phyloP scores from a whole-genome alignment of 768 basidiomycete species.

The Leucosporidium yakuticum region DNA sequence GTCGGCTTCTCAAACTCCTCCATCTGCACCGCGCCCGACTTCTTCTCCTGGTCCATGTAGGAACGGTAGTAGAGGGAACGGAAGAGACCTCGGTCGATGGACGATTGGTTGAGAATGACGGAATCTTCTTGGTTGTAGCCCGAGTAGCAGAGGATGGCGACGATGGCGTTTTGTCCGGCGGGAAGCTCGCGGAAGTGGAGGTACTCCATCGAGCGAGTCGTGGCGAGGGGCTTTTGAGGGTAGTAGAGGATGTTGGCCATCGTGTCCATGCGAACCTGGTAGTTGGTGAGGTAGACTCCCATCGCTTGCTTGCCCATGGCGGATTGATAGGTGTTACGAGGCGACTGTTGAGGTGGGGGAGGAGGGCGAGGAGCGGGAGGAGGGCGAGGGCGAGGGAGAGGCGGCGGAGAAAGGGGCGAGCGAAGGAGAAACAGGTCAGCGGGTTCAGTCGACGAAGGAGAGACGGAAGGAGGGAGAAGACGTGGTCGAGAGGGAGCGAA shows the following conservation, averaged over 20 bases:
- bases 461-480: constrained; percentile 14
- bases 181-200: constrained; percentile 97
- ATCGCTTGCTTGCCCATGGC: constrained; percentile 99
- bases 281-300: constrained; percentile 98
- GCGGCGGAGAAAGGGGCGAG: background rate
- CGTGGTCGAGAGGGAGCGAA: background rate
- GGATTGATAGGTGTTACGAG: constrained; percentile 99
- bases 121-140: constrained; percentile 99
- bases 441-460: background rate
- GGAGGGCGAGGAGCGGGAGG: no score
- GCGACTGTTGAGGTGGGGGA: constrained; percentile 59
- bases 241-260: constrained; percentile 99
- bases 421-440: no score
- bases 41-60: constrained; percentile 98
- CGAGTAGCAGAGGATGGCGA: constrained; percentile 96
- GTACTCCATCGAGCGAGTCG: constrained; percentile 98
- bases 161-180: constrained; percentile 96
- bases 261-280: constrained; percentile 97
- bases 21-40: constrained; percentile 78
- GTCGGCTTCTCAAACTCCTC: constrained; percentile 98
- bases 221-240: constrained; percentile 96
- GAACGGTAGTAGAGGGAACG: constrained; percentile 97
- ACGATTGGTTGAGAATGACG: constrained; percentile 98
- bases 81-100: constrained; percentile 96
- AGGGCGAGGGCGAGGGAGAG: background rate